Conservation (phyloP, 1,284 basidiomycete genomes). For the Marasmius oreades region DNA sequence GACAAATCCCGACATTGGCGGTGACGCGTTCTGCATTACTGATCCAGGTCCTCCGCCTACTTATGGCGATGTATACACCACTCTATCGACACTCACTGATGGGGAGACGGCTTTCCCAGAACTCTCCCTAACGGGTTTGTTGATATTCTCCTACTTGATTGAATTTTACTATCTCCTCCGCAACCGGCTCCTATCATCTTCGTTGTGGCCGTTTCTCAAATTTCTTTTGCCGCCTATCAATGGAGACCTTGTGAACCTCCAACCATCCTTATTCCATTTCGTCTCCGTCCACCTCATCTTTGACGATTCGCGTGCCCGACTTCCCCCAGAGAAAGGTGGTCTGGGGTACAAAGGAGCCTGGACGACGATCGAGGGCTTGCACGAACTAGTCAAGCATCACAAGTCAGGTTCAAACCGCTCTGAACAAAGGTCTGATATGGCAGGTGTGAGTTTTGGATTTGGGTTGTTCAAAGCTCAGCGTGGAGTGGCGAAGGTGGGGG, state of each 20-base stretch:
- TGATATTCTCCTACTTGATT: constrained; percentile 49
- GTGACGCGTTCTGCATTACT: constrained; percentile 60
- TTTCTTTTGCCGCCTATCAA: constrained; percentile 43
- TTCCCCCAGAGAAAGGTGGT: constrained; percentile 55
- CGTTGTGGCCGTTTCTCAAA: not conserved
- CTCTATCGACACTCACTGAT: constrained; percentile 44
- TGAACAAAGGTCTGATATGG: constrained; percentile 28
- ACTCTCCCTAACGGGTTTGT: constrained; percentile 54
- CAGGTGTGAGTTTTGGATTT: constrained; percentile 36
- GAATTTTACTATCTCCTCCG: constrained; percentile 52
- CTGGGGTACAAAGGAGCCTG: constrained; percentile 61
- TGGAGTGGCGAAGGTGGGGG: constrained; percentile 32
- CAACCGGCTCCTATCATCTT: constrained; percentile 12
- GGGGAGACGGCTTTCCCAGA: constrained; percentile 49
- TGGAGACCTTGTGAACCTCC: constrained; percentile 59
- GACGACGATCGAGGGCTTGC: constrained; percentile 53
- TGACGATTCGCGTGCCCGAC: constrained; percentile 64
- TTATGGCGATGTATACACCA: constrained; percentile 56
- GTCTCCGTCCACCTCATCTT: constrained; percentile 62
- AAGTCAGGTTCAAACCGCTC: constrained; percentile 28
- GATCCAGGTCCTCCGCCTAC: constrained; percentile 61
- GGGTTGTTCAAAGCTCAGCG: constrained; percentile 33
- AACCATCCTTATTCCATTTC: constrained; percentile 66
- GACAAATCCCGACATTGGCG: constrained; percentile 66
- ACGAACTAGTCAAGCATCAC: constrained; percentile 52